phyloP scores from a whole-genome alignment of 2,329 filamentous ascomycete genomes.

The Monilinia aucupariae region DNA sequence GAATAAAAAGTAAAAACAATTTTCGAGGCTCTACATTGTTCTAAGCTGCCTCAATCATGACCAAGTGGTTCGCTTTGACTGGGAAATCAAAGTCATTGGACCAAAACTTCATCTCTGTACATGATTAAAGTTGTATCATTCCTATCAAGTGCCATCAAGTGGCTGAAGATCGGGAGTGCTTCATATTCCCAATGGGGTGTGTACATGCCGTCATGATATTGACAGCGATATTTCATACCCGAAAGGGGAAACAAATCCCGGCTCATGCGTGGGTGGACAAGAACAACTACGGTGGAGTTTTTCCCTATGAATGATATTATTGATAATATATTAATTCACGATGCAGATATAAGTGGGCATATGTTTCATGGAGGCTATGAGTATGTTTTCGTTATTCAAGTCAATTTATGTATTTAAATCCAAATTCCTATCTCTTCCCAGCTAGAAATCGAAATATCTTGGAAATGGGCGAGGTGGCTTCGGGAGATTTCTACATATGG shows the following conservation, averaged over 20 bases:
- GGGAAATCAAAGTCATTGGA: background rate
- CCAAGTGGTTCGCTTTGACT: background rate
- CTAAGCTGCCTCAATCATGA: background rate
- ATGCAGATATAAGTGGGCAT: conserved; percentile 1
- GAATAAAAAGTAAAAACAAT: background rate
- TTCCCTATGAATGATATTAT: conserved; percentile 16
- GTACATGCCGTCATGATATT: conserved; percentile 12
- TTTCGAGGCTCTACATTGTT: background rate
- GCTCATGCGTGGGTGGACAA: conserved; percentile 23
- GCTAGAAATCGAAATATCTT: background rate
- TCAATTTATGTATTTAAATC: background rate
- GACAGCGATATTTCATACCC: conserved; percentile 21
- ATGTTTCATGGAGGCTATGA: background rate
- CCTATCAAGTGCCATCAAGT: background rate
- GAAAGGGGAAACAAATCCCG: conserved; percentile 30
- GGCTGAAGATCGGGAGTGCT: background rate
- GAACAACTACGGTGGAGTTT: conserved; percentile 21
- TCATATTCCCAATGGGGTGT: conserved; percentile 25
- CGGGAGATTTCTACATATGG: conserved; percentile 19
- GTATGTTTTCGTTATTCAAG: background rate
- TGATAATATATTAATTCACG: background rate
- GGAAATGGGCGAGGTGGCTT: conserved; percentile 20
- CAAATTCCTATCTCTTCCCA: background rate
- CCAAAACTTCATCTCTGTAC: background rate
- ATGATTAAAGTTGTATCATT: background rate